Percentiles rank a stretch among this genome's conserved stretches.
These are phyloP conservation scores for Trichoderma sp. DNA, from an alignment of 2,329 filamentous ascomycete species.

Conservation along the genomic window DNA sequence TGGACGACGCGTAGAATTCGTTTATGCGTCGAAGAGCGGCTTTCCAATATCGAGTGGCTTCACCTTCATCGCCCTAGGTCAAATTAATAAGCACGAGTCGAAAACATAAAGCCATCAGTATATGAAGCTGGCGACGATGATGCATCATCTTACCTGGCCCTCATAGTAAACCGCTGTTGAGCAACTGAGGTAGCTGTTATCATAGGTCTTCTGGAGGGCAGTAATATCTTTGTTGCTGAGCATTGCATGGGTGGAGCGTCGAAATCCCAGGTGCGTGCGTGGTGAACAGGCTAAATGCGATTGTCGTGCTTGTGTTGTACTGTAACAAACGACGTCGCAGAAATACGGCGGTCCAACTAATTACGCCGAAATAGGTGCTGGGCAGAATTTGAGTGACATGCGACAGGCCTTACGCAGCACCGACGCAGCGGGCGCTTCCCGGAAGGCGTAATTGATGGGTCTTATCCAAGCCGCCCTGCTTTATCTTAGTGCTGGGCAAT, in stretches of 20 bases:
- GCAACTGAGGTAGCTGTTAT: constrained; percentile 92
- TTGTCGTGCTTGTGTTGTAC: neutral
- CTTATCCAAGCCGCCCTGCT: constrained; percentile 7
- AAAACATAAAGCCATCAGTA: neutral
- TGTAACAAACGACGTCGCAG: neutral
- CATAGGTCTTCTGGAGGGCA: constrained; percentile 93
- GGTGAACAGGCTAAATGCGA: neutral
- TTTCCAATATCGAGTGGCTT: constrained; percentile 90
- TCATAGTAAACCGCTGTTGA: constrained; percentile 97
- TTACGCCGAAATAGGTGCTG: neutral
- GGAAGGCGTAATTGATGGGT: constrained; percentile 1
- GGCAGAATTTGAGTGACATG: constrained; percentile 10
- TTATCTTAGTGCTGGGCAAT: neutral
- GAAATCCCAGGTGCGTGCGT: constrained; percentile 19
- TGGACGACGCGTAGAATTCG: constrained; percentile 78
- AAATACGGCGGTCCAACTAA: neutral
- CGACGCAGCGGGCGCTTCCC: neutral
- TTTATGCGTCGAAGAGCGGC: constrained; percentile 86
- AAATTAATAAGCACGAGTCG: neutral
- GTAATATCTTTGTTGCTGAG: constrained; percentile 62
- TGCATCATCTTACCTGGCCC: constrained; percentile 66
- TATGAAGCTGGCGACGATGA: neutral
- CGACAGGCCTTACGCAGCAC: constrained; percentile 1
- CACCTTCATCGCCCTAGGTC: constrained; percentile 79
- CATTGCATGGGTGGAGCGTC: constrained; percentile 46